Evolutionary conservation across 768 basidiomycete species (phyloP).

Genomic region (Tubosaeta sp.): DNA sequence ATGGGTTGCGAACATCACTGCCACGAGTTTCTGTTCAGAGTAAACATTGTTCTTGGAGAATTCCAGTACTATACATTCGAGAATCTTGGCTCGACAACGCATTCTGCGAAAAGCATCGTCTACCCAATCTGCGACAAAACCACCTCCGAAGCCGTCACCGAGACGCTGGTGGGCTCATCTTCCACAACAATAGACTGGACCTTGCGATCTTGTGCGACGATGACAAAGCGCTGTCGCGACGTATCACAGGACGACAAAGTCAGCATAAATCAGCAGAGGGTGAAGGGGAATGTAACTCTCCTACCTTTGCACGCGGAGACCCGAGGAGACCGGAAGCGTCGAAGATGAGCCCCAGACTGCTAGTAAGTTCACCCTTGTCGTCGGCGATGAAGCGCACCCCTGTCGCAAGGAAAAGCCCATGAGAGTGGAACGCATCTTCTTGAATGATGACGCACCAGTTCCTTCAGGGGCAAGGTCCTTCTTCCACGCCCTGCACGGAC

Average conservation of each 20-base stretch:
- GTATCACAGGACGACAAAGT: neutral
- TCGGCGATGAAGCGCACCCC: constrained; percentile 63
- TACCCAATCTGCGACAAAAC: constrained; percentile 36
- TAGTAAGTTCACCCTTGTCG: constrained; percentile 57
- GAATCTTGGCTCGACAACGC: neutral
- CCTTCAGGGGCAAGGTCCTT: constrained; percentile 52
- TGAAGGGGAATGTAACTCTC: neutral
- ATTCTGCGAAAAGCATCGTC: neutral
- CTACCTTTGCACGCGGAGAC: constrained; percentile 61
- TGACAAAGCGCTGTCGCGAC: constrained; percentile 44
- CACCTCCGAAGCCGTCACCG: constrained; percentile 48
- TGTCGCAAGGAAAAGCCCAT: constrained; percentile 15
- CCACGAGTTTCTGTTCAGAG: neutral
- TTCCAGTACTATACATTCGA: neutral
- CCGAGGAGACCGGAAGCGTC: constrained; percentile 63
- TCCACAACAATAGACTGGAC: constrained; percentile 54
- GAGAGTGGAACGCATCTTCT: neutral
- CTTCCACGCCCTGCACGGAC: constrained; percentile 56
- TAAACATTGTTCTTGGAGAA: neutral
- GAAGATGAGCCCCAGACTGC: constrained; percentile 54
- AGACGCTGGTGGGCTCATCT: constrained; percentile 41
- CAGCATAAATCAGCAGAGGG: neutral
- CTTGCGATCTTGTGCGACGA: constrained; percentile 55
- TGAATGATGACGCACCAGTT: constrained; percentile 38
- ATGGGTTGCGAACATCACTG: neutral